phyloP scores from a whole-genome alignment of 2,329 filamentous ascomycete species.

The Metarhizium robertsii region DNA sequence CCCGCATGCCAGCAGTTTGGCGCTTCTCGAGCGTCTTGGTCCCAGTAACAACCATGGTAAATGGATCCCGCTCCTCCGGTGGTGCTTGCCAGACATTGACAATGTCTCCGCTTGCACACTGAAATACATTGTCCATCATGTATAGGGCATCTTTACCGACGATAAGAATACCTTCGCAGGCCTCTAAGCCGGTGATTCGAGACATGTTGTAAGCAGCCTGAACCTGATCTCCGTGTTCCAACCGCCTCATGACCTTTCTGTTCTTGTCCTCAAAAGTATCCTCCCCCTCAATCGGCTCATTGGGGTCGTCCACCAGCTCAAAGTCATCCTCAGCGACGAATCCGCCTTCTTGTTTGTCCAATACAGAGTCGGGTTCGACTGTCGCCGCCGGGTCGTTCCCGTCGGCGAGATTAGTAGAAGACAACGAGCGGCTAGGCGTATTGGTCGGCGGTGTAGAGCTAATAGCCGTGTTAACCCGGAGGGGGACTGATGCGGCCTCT shows the following conservation, averaged over 20 bases:
- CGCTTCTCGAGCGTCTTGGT: conserved; percentile 52
- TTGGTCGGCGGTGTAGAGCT: conserved; percentile 12
- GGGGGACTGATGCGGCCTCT: conserved; percentile 27
- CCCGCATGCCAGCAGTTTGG: conserved; percentile 42
- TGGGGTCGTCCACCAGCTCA: conserved; percentile 89
- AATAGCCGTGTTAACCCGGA: conserved; percentile 23
- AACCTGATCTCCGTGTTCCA: conserved; percentile 84
- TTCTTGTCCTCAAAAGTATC: conserved; percentile 94
- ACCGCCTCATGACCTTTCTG: conserved; percentile 88
- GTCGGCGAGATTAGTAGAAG: conserved; percentile 13
- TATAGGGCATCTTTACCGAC: conserved; percentile 88
- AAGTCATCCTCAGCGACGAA: conserved; percentile 71
- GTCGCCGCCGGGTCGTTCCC: conserved; percentile 9
- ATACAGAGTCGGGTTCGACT: conserved; percentile 15
- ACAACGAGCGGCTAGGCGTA: conserved; percentile 7
- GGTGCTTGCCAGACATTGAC: conserved; percentile 94
- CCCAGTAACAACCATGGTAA: conserved; percentile 82
- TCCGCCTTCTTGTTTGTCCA: conserved; percentile 12
- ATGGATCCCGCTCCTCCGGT: conserved; percentile 84
- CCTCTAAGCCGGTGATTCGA: conserved; percentile 85
- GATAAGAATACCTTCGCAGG: conserved; percentile 86
- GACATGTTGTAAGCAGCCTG: conserved; percentile 94
- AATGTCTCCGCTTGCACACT: conserved; percentile 89
- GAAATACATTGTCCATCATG: conserved; percentile 93
- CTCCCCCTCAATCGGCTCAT: conserved; percentile 64